Conservation (phyloP, 495 filamentous ascomycete species). For the Lophium mytilinum region DNA sequence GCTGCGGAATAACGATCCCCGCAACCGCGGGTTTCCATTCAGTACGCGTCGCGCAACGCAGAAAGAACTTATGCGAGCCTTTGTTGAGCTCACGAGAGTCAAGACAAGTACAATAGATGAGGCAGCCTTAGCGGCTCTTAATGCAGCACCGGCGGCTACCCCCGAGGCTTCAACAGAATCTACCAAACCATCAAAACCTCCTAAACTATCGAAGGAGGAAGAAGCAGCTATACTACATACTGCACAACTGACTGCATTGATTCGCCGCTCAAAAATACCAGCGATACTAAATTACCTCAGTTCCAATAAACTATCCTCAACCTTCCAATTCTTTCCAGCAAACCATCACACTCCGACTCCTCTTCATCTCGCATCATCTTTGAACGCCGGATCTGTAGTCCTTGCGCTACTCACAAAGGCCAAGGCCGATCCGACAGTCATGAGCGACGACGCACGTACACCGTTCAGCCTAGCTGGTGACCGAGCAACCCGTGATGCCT, state of each 20-base stretch:
- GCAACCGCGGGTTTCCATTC: conserved; percentile 88
- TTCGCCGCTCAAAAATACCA: conserved; percentile 83
- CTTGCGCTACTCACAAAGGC: conserved; percentile 68
- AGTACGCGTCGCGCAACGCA: conserved; percentile 91
- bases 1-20: conserved; percentile 67
- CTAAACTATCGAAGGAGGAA: conserved; percentile 62
- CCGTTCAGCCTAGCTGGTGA: conserved; percentile 85
- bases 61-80: conserved; percentile 84
- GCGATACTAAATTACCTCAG: conserved; percentile 77
- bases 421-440: conserved; percentile 60
- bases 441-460: conserved; percentile 60
- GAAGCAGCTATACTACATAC: conserved; percentile 74
- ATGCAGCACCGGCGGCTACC: conserved; percentile 30
- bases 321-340: conserved; percentile 70
- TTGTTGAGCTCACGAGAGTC: conserved; percentile 82
- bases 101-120: conserved; percentile 72
- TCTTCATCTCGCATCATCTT: conserved; percentile 75
- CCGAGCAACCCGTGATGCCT: conserved; percentile 78
- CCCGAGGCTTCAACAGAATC: conserved; percentile 8
- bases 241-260: conserved; percentile 74
- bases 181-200: conserved; percentile 31
- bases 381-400: conserved; percentile 66
- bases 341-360: conserved; percentile 80
- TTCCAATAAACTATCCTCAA: conserved; percentile 56
- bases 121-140: conserved; percentile 42